Percentiles rank a stretch among this genome's conserved stretches.
These are phyloP conservation scores for Chlorella sp. DNA, from an alignment of 139 green algal species.

Conservation along the genomic window DNA sequence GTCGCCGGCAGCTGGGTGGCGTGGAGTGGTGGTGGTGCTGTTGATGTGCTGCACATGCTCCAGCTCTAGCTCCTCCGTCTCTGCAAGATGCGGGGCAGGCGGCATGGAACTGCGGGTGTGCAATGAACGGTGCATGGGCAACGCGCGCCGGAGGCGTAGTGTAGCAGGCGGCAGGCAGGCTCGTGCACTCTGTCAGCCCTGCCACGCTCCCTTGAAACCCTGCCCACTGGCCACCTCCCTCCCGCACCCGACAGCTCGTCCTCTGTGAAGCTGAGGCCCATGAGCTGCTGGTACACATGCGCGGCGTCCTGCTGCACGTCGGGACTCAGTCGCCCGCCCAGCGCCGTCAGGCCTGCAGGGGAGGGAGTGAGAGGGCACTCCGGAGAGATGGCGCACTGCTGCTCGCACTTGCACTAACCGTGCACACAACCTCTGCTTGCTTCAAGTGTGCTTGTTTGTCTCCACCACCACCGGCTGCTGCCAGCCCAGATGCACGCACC, in stretches of 20 bases:
- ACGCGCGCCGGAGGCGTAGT: too few relatives aligned
- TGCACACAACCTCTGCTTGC: background rate
- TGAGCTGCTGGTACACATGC: slow-evolving; percentile 31
- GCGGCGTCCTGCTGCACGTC: slow-evolving; percentile 29
- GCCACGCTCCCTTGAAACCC: too few relatives aligned
- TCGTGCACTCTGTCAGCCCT: too few relatives aligned
- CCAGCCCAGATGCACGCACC: too few relatives aligned
- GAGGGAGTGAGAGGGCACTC: too few relatives aligned
- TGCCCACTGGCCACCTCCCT: too few relatives aligned
- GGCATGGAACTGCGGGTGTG: too few relatives aligned
- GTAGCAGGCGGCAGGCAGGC: background rate
- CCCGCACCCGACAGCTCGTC: slow-evolving; percentile 22
- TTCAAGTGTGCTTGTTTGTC: too few relatives aligned
- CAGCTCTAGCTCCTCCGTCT: slow-evolving; percentile 34
- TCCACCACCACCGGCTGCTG: too few relatives aligned
- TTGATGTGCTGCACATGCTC: slow-evolving; percentile 16
- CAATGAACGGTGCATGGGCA: too few relatives aligned
- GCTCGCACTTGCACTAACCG: too few relatives aligned
- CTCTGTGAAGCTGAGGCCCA: slow-evolving; percentile 31
- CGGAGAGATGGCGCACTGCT: too few relatives aligned
- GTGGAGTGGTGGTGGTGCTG: background rate
- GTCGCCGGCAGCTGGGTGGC: background rate
- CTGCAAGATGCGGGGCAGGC: background rate
- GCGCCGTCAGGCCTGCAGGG: slow-evolving; percentile 12
- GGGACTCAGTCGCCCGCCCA: slow-evolving; percentile 5